Conservation (phyloP, 176 grass and related monocot genomes). For the Carex scoparia region DNA sequence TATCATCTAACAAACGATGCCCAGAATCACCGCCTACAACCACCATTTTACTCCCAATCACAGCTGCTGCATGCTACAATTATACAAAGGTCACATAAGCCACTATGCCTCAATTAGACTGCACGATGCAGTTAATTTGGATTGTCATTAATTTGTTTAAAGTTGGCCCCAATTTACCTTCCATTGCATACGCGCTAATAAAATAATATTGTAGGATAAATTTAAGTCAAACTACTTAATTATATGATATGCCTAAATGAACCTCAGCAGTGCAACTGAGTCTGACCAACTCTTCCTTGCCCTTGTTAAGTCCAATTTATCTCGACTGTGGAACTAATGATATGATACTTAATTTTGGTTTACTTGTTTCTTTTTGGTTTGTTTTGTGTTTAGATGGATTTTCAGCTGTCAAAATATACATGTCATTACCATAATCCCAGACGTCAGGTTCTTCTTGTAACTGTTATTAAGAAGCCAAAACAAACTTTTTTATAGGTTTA, state of each 20-base stretch:
- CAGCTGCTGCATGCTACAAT: slow-evolving; percentile 86
- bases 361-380: background rate
- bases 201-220: background rate
- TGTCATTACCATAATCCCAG: background rate
- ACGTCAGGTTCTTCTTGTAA: background rate
- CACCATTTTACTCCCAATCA: slow-evolving; percentile 93
- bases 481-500: background rate
- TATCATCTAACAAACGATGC: slow-evolving; percentile 75
- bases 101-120: background rate
- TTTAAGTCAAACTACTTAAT: background rate
- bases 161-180: background rate
- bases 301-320: background rate
- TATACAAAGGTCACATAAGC: slow-evolving; percentile 17
- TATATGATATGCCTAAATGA: background rate
- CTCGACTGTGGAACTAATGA: background rate
- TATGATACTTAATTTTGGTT: background rate
- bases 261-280: background rate
- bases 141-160: background rate
- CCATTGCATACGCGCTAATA: background rate
- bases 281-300: background rate
- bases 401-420: slow-evolving; percentile 17
- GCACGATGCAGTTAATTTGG: background rate
- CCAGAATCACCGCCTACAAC: slow-evolving; percentile 83
- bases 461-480: background rate
- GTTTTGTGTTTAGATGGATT: slow-evolving; percentile 7